These are phyloP conservation scores for Eremothecium gossypii DNA, from an alignment of 1,139 yeast species.

Conservation along the genomic window DNA sequence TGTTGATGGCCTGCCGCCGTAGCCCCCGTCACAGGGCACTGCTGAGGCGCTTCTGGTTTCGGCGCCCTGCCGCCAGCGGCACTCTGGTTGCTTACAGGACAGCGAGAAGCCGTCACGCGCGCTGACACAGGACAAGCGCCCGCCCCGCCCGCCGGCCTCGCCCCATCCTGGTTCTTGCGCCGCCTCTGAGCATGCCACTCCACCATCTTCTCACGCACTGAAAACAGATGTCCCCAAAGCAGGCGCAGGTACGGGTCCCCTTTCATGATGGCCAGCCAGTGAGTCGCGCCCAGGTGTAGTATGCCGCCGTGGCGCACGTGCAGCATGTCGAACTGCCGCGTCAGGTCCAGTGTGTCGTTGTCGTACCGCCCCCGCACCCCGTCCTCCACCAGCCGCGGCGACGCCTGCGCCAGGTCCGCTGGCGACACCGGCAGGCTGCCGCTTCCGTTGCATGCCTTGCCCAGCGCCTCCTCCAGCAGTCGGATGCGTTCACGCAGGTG, in stretches of 20 bases:
- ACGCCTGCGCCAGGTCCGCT: neutral
- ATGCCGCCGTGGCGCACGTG: slow-evolving; percentile 44
- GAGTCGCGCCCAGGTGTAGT: slow-evolving; percentile 42
- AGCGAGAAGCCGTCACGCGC: neutral
- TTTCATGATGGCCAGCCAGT: slow-evolving; percentile 45
- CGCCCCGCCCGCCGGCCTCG: neutral
- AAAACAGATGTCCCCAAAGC: slow-evolving; percentile 43
- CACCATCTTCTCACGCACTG: slow-evolving; percentile 37
- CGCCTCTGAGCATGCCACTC: slow-evolving; percentile 26
- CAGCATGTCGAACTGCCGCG: slow-evolving; percentile 40
- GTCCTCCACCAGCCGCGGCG: neutral
- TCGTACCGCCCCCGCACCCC: slow-evolving; percentile 16
- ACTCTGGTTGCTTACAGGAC: neutral
- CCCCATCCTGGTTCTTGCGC: neutral
- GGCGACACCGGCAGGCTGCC: neutral
- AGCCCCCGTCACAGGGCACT: neutral
- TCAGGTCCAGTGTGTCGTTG: slow-evolving; percentile 35
- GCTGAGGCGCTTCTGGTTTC: neutral
- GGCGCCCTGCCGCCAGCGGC: neutral
- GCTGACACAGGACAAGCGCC: neutral
- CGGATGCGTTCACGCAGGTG: slow-evolving; percentile 28
- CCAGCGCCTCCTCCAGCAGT: slow-evolving; percentile 24
- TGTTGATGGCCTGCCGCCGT: neutral
- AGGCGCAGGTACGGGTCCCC: slow-evolving; percentile 44
- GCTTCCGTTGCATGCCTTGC: slow-evolving; percentile 19